phyloP scores from a whole-genome alignment of 164 flowering plant species.

The Dillenia suffruticosa region DNA sequence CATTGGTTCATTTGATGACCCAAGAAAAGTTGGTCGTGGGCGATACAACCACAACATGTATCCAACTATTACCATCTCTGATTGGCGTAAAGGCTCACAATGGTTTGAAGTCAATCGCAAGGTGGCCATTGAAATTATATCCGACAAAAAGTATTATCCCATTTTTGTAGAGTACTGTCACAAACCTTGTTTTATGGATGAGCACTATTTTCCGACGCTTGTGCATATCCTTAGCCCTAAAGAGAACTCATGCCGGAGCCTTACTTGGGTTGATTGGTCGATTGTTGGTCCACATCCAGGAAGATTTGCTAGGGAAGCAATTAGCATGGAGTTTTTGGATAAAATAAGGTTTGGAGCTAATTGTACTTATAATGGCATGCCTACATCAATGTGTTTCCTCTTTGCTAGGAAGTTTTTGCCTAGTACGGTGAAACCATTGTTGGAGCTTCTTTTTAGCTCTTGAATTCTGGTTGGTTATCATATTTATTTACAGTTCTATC shows the following conservation, averaged over 20 bases:
- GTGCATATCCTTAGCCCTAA: conserved; percentile 19
- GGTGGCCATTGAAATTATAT: conserved; percentile 34
- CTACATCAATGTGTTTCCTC: conserved; percentile 30
- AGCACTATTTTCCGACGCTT: conserved; percentile 57
- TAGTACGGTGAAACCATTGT: conserved; percentile 24
- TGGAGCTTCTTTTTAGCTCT: not conserved
- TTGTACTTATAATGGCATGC: conserved; percentile 36
- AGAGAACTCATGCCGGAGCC: conserved; percentile 35
- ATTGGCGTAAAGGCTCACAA: conserved; percentile 70
- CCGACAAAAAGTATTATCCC: conserved; percentile 32
- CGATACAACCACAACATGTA: conserved; percentile 42
- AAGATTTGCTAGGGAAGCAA: conserved; percentile 18
- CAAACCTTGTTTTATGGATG: conserved; percentile 50
- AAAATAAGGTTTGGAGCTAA: conserved; percentile 18
- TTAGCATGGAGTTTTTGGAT: conserved; percentile 29
- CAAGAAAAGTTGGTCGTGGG: conserved; percentile 42
- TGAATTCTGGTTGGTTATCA: no score
- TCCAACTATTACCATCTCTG: conserved; percentile 25
- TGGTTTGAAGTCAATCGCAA: conserved; percentile 48
- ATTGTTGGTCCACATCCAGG: conserved; percentile 47
- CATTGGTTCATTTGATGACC: conserved; percentile 32
- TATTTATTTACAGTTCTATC: no score
- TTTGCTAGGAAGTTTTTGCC: conserved; percentile 62
- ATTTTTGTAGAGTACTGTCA: conserved; percentile 28
- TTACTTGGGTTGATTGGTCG: conserved; percentile 71